Base-by-base conservation (phyloP, 2,329 filamentous ascomycete genomes). In the Colletotrichum aenigma region DNA sequence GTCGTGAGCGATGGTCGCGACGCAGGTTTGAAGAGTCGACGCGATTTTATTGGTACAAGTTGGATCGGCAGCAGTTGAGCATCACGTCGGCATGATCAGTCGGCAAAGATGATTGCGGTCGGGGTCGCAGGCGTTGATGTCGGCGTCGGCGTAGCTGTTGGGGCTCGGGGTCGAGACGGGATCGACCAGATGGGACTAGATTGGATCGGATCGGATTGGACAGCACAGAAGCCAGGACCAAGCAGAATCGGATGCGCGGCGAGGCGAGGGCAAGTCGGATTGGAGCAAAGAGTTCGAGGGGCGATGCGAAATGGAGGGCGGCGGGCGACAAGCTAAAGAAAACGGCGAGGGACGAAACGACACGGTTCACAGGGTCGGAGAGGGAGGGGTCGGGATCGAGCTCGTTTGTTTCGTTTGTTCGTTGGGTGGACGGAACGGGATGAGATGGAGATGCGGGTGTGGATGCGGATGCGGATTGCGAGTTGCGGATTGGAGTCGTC, bases 81-180 rank as follows among this genome's bases (percentile, higher is more conserved):
- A 75, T 76, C 61, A 76, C 71, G 66, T 70, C 71, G 66, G 34
- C 60, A 70, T 75, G 66, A 26, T 75, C n/a, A 43, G 36, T 52
- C 21, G 43, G 70, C 58, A 24, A 48, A n/a, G 28, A 30, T 24
- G 26, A 36, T n/a, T 43, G 64, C 55, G 73, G 24, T 32, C 24
- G 32, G 21, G 34, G 72, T 58, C n/a, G 65, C 30, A 18, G 52
- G 16, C 26, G 34, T 61, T 30, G 15, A 34, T 16, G 55, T 64
- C 61, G 69, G 62, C 24, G 55, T 71, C 72, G 72, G 34, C 21
- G 38, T 75, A 55, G 55, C 56, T 52, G 56, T 62, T 32, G 56
- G 56, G 61, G 48, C 4, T 75, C 70, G 56, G 73, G 21, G 52
- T 72, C 62, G 56, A 72, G 38, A 52, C 36, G 26, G 64, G 16